Percentiles rank a stretch among this genome's conserved stretches.
Conservation (phyloP, 2,329 filamentous ascomycete genomes). For the Drechslerella dactyloides region DNA sequence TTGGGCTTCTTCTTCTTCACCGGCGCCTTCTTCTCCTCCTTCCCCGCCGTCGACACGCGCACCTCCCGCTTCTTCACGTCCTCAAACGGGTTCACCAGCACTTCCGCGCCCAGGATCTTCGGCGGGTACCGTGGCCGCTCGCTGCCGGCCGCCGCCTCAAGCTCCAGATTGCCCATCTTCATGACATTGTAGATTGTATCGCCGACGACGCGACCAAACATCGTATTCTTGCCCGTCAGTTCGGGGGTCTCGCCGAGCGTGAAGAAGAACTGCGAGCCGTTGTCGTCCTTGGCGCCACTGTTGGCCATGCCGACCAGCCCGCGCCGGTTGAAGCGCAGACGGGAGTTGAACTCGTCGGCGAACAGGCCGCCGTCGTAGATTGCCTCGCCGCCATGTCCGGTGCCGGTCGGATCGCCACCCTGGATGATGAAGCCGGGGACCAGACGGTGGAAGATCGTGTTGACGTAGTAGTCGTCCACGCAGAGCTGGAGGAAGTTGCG, state of each 20-base stretch:
- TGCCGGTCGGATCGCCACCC: constrained; percentile 91
- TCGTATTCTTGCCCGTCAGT: constrained; percentile 84
- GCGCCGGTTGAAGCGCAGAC: constrained; percentile 88
- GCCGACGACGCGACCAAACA: constrained; percentile 90
- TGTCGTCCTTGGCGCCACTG: constrained; percentile 75
- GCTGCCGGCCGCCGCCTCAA: constrained; percentile 70
- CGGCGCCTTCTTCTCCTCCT: constrained; percentile 62
- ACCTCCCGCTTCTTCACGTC: constrained; percentile 76
- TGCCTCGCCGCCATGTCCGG: constrained; percentile 86
- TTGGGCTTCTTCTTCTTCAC: constrained; percentile 69
- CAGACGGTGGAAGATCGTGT: constrained; percentile 91
- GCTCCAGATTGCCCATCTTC: constrained; percentile 87
- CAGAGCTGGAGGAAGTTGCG: constrained; percentile 96
- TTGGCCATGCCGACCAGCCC: constrained; percentile 97
- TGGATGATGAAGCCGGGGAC: constrained; percentile 92
- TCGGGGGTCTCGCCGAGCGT: constrained; percentile 82
- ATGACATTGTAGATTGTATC: constrained; percentile 96
- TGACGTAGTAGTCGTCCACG: constrained; percentile 92
- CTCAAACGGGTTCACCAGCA: constrained; percentile 80
- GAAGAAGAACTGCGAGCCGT: constrained; percentile 97
- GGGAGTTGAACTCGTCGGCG: constrained; percentile 87
- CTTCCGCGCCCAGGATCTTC: constrained; percentile 75
- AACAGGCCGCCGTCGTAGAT: constrained; percentile 87
- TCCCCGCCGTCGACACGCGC: constrained; percentile 63
- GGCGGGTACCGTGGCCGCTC: constrained; percentile 87